These are phyloP conservation scores for Agapanthus africanus DNA, from an alignment of 106 monocot genomes.

Conservation along the genomic window DNA sequence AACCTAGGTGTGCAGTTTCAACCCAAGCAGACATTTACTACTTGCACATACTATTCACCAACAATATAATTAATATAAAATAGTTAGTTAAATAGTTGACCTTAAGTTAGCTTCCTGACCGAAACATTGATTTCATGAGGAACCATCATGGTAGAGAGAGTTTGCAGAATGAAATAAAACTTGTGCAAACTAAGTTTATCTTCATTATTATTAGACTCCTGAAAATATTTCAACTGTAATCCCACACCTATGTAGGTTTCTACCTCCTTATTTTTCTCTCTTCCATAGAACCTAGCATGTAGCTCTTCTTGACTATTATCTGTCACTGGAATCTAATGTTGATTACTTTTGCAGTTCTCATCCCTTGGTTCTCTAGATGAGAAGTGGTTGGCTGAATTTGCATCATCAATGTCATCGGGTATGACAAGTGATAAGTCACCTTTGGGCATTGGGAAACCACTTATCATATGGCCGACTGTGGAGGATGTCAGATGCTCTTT, in stretches of 20 bases:
- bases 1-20: not conserved
- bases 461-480: conserved; percentile 90
- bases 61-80: not conserved
- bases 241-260: not conserved
- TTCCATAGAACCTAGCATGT: not conserved
- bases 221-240: not conserved
- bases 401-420: conserved; percentile 64
- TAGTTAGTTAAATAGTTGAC: not conserved
- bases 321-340: not conserved
- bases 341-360: conserved; percentile 60
- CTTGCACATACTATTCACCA: not conserved
- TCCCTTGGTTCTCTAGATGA: conserved; percentile 94
- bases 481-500: conserved; percentile 93
- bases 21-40: not conserved
- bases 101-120: not conserved
- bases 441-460: conserved; percentile 62
- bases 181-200: not conserved
- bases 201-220: not conserved
- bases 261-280: not conserved
- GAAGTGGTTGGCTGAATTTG: conserved; percentile 84
- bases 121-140: not conserved
- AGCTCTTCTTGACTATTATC: not conserved
- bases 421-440: conserved; percentile 46
- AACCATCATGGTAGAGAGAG: not conserved
- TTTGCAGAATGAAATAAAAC: not conserved